Conservation (phyloP, 768 basidiomycete genomes). For the Coprinellus aureogranulatus region DNA sequence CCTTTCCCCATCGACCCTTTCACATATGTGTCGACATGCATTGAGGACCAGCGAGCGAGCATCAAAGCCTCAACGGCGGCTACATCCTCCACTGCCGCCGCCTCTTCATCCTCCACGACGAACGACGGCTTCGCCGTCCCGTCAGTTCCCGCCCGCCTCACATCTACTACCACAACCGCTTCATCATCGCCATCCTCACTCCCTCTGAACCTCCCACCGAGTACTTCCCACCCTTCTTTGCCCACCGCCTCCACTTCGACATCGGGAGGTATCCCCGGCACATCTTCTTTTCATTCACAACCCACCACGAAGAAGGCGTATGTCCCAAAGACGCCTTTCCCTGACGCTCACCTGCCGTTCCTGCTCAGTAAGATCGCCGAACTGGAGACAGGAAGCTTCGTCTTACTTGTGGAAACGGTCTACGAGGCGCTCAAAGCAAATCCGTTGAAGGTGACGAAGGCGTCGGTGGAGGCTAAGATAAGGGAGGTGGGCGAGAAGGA, state of each 20-base stretch:
- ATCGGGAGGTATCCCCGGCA: no score
- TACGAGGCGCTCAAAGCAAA: slow-evolving; percentile 65
- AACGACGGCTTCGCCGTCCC: slow-evolving; percentile 47
- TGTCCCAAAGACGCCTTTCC: slow-evolving; percentile 61
- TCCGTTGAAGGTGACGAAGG: slow-evolving; percentile 82
- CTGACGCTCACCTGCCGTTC: slow-evolving; percentile 58
- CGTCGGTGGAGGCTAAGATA: slow-evolving; percentile 78
- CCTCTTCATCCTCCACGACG: slow-evolving; percentile 5
- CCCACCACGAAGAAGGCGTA: slow-evolving; percentile 26
- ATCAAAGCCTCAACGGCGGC: slow-evolving; percentile 19
- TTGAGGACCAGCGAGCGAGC: slow-evolving; percentile 35
- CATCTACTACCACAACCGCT: slow-evolving; percentile 14
- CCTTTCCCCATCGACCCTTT: slow-evolving; percentile 78
- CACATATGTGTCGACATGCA: slow-evolving; percentile 55
- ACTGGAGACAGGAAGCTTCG: slow-evolving; percentile 60
- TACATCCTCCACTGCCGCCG: slow-evolving; percentile 12
- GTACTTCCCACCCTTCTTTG: slow-evolving; percentile 9
- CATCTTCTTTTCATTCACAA: neutral
- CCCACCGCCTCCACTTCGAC: slow-evolving; percentile 9
- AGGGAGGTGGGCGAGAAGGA: slow-evolving; percentile 74
- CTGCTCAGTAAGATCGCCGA: slow-evolving; percentile 63
- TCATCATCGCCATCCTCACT: neutral
- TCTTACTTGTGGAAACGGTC: slow-evolving; percentile 68
- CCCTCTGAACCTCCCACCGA: neutral
- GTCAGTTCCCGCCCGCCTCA: slow-evolving; percentile 38